Evolutionary conservation across 257 asterid genomes (phyloP).

Genomic region (Eucommia ulmoides): DNA sequence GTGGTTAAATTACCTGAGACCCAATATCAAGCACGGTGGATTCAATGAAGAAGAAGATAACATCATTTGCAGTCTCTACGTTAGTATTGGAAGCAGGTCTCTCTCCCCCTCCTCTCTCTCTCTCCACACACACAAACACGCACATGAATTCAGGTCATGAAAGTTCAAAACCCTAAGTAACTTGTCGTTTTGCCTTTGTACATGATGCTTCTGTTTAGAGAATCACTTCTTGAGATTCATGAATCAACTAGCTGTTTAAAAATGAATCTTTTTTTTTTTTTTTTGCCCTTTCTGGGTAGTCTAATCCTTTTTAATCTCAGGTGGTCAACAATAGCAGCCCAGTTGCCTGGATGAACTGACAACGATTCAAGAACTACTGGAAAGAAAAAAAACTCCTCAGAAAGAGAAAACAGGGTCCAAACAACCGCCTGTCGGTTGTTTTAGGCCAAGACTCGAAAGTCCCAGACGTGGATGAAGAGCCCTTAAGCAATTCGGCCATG

Average conservation of each 20-base stretch:
- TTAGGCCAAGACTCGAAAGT: slow-evolving; percentile 16
- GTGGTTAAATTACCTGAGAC: slow-evolving; percentile 88
- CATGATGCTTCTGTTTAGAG: slow-evolving; percentile 22
- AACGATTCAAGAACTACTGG: slow-evolving; percentile 94
- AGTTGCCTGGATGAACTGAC: slow-evolving; percentile 88
- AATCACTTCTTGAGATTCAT: slow-evolving; percentile 7
- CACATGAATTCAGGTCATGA: slow-evolving; percentile 9
- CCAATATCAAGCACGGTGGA: slow-evolving; percentile 88
- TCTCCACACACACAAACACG: slow-evolving; percentile 2
- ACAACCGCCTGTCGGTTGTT: slow-evolving; percentile 19
- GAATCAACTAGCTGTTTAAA: too few relatives aligned
- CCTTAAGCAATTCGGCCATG: slow-evolving; percentile 72
- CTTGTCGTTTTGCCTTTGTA: slow-evolving; percentile 64
- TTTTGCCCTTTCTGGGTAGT: background rate
- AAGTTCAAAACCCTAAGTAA: slow-evolving; percentile 12
- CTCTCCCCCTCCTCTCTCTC: slow-evolving; percentile 4
- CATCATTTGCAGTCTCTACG: slow-evolving; percentile 85
- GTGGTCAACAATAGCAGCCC: slow-evolving; percentile 98
- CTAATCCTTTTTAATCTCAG: slow-evolving; percentile 10
- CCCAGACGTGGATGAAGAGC: too few relatives aligned
- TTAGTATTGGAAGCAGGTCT: slow-evolving; percentile 98
- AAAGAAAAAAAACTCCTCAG: slow-evolving; percentile 84
- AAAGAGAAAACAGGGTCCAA: slow-evolving; percentile 42
- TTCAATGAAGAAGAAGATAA: slow-evolving; percentile 97
- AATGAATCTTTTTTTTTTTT: background rate